Conservation (phyloP, 108 stramenopile genomes). For the Epithemia pelagica region DNA sequence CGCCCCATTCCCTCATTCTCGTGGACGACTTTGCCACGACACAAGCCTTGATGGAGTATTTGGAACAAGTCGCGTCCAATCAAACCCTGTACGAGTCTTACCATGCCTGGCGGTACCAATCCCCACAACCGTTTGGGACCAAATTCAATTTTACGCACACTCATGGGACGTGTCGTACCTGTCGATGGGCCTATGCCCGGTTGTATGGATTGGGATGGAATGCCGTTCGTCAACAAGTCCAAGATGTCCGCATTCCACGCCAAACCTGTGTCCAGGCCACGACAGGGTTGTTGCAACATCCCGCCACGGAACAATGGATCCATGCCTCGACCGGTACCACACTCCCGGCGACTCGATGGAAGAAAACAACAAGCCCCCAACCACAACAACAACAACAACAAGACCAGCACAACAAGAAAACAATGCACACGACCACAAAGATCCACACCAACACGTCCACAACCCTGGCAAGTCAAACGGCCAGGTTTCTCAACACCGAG, state of each 20-base stretch:
- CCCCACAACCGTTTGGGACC: slow-evolving; percentile 31
- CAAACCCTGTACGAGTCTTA: slow-evolving; percentile 56
- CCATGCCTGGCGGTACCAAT: slow-evolving; percentile 53
- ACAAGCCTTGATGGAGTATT: slow-evolving; percentile 37
- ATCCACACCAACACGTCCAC: too few species aligned
- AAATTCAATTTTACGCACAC: slow-evolving; percentile 41
- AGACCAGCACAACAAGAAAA: too few species aligned
- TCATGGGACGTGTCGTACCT: slow-evolving; percentile 50
- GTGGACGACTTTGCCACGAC: slow-evolving; percentile 39
- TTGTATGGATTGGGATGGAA: slow-evolving; percentile 59
- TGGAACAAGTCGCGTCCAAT: slow-evolving; percentile 37
- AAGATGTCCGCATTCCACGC: slow-evolving; percentile 21
- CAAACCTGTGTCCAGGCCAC: slow-evolving; percentile 24
- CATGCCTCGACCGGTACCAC: not conserved
- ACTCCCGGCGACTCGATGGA: not conserved
- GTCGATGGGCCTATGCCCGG: slow-evolving; percentile 55
- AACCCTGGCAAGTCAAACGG: not conserved
- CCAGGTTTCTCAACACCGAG: too few species aligned
- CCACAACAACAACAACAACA: too few species aligned
- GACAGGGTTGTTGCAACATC: slow-evolving; percentile 18
- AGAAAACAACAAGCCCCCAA: not conserved
- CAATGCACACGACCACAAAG: too few species aligned
- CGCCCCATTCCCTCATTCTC: slow-evolving; percentile 41
- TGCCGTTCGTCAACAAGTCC: slow-evolving; percentile 32
- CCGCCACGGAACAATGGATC: slow-evolving; percentile 47